Evolutionary conservation across 2,329 filamentous ascomycete genomes (phyloP), one percentile per base, ranked within the genome.

Genomic region (Rhynchosporium secalis): DNA sequence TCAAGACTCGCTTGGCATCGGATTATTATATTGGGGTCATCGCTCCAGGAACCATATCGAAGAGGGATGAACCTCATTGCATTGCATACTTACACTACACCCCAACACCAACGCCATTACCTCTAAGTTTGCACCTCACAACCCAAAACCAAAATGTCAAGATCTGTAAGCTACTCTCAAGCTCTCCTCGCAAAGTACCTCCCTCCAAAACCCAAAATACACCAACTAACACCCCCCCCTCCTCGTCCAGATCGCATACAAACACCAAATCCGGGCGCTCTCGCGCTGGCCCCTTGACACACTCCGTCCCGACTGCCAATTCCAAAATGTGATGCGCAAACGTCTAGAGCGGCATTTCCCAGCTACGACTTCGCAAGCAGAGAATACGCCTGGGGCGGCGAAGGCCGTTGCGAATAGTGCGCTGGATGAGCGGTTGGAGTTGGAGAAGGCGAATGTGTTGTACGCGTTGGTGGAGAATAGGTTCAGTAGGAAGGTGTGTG

Each of bases 271-370:
- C 49, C 78, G 79, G 59, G 79, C 79, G 33, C 76, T 86, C 60
- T 77, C 80, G 62, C 79, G 80, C 66, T 90, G 86, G 86, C 87
- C 87, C 51, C 82, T 83, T 69, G 86, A 89, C 70, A 77, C 78
- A 62, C 79, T 89, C 49, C 84, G 87, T 0, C 86, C 86, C 7
- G 81, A 86, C 62, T 79, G 82, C 72, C 85, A 88, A 73, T 80
- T 89, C 67, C 83, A 83, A 70, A 80, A 84, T 66, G 78, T 83
- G 40, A 75, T 89, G 55, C 73, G 74, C 28, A 76, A 77, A 61
- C 78, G 80, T 33, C 73, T 84, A 56, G 76, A 79, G 60, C 64
- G 54, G 46, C 64, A 65, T 40, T 74, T 73, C 61, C 64, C 69
- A 9, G 56, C 67, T n/a, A 58, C 60, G 29, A 62, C 64, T 20